A percentile compares a stretch with the other conserved stretches of the same genome.
phyloP scores from a whole-genome alignment of 129 eudicot genomes.

The Mikania micrantha region DNA sequence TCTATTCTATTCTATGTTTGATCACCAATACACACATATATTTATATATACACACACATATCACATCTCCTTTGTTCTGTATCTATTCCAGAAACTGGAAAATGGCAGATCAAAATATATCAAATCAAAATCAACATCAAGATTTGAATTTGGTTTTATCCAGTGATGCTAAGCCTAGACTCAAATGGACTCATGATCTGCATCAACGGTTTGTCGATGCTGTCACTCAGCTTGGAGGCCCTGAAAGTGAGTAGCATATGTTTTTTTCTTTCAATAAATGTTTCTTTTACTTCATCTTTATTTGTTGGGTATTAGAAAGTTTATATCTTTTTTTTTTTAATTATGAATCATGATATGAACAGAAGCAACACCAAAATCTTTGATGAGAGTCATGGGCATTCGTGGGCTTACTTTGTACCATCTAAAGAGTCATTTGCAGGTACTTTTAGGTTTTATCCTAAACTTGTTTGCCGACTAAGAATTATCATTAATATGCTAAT shows the following conservation, averaged over 20 bases:
- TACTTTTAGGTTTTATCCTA: slow-evolving; percentile 15
- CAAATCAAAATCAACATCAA: slow-evolving; percentile 45
- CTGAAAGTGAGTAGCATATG: slow-evolving; percentile 58
- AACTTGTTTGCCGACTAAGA: neutral
- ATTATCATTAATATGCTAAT: neutral
- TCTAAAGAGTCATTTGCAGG: slow-evolving; percentile 96
- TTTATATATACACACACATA: neutral
- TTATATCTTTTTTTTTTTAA: slow-evolving; percentile 7
- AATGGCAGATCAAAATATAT: slow-evolving; percentile 57
- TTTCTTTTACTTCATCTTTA: neutral
- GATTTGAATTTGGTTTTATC: slow-evolving; percentile 69
- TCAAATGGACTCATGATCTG: slow-evolving; percentile 87
- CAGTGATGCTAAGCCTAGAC: slow-evolving; percentile 89
- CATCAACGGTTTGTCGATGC: slow-evolving; percentile 79
- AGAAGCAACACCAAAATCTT: slow-evolving; percentile 95
- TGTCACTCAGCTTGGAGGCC: slow-evolving; percentile 69
- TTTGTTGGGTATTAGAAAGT: slow-evolving; percentile 4
- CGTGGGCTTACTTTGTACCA: slow-evolving; percentile 92
- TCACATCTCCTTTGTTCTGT: slow-evolving; percentile 20
- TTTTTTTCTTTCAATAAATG: neutral
- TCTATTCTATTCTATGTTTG: slow-evolving; percentile 25
- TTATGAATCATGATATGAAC: slow-evolving; percentile 9
- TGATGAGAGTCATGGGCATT: slow-evolving; percentile 86
- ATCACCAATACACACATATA: slow-evolving; percentile 18
- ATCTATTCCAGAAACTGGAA: slow-evolving; percentile 19